These are phyloP conservation scores for Tricholoma sp. DNA, from an alignment of 768 basidiomycete genomes.

Conservation along the genomic window DNA sequence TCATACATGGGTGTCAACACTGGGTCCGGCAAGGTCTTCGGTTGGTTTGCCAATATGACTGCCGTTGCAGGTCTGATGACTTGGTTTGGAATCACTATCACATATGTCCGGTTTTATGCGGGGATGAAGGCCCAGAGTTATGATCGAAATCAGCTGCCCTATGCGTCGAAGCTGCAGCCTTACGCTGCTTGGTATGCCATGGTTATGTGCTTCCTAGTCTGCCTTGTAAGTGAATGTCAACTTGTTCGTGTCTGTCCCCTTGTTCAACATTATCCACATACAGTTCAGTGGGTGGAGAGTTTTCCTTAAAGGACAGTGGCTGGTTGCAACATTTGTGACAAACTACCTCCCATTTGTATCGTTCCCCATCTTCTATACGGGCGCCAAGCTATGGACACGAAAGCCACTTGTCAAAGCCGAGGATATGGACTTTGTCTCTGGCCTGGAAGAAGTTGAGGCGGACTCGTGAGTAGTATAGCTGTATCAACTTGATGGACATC, in stretches of 20 bases:
- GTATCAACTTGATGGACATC: neutral
- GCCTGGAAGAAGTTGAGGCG: slow-evolving; percentile 66
- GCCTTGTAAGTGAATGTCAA: slow-evolving; percentile 44
- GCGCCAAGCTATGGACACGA: slow-evolving; percentile 50
- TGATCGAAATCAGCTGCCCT: slow-evolving; percentile 69
- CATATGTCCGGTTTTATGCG: slow-evolving; percentile 80
- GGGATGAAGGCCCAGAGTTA: slow-evolving; percentile 80
- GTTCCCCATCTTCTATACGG: slow-evolving; percentile 73
- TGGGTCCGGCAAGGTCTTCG: slow-evolving; percentile 71
- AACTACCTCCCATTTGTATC: slow-evolving; percentile 70
- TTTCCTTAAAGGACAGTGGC: slow-evolving; percentile 39
- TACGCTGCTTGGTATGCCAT: slow-evolving; percentile 63
- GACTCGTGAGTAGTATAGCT: slow-evolving; percentile 36
- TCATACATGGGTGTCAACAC: slow-evolving; percentile 75
- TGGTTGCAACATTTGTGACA: slow-evolving; percentile 67
- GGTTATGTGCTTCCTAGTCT: slow-evolving; percentile 42
- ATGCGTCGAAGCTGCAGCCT: slow-evolving; percentile 60
- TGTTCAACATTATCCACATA: neutral
- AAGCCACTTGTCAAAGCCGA: slow-evolving; percentile 38
- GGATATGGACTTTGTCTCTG: slow-evolving; percentile 84
- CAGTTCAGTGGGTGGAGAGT: slow-evolving; percentile 42
- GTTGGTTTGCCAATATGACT: slow-evolving; percentile 79
- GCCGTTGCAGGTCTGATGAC: slow-evolving; percentile 65
- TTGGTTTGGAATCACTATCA: slow-evolving; percentile 75
- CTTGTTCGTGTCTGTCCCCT: neutral